Evolutionary conservation across 2,329 filamentous ascomycete species (phyloP).

Genomic region (Trichoderma sp.): DNA sequence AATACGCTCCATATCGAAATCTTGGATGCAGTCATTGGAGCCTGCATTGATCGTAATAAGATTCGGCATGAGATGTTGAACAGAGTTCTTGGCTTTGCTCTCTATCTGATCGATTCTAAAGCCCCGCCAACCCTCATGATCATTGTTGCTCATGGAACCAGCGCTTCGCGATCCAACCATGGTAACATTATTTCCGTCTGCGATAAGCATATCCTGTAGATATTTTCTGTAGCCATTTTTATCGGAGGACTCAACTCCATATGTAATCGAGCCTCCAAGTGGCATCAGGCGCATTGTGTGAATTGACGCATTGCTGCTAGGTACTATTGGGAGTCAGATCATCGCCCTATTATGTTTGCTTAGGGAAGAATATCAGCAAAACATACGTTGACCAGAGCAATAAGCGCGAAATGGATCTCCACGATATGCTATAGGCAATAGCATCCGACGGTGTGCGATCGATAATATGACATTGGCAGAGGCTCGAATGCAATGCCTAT

Average conservation of each 20-base stretch:
- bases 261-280: background rate
- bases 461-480: background rate
- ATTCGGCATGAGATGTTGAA: conserved; percentile 37
- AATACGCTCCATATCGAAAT: conserved; percentile 30
- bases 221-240: background rate
- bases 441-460: background rate
- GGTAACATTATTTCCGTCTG: conserved; percentile 26
- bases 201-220: background rate
- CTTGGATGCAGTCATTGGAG: conserved; percentile 42
- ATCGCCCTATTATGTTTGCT: background rate
- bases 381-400: background rate
- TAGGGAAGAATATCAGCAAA: background rate
- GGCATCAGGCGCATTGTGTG: background rate
- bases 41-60: conserved; percentile 43
- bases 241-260: background rate
- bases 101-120: conserved; percentile 40
- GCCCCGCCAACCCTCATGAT: conserved; percentile 46
- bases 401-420: background rate
- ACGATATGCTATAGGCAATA: background rate
- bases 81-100: conserved; percentile 32
- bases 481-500: background rate
- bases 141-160: conserved; percentile 41
- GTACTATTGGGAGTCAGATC: background rate
- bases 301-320: background rate
- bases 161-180: conserved; percentile 41